Base-by-base conservation (phyloP, 352 stramenopile species). In the Phytophthora uliginosa region DNA sequence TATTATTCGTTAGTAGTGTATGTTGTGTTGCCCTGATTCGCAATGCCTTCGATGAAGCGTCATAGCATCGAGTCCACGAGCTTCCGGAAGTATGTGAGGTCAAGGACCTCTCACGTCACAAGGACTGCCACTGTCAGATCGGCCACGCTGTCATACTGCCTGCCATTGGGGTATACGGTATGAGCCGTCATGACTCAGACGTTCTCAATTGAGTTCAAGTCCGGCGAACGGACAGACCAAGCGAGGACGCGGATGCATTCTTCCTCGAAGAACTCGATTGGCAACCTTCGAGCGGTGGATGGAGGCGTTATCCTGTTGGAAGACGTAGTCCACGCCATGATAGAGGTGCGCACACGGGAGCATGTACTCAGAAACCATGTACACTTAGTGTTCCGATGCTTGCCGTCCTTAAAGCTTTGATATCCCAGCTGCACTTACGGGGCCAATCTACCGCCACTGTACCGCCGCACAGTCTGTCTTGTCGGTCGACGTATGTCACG, bases 321-420 rank as follows among this genome's bases (percentile, higher is more conserved):
- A 79, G 51, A 73, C 50, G 51, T 55, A 73, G 7, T 63, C 67
- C 7, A 61, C n/a, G 10, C 54, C 69, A 51, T 67, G 52, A 7
- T 22, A 4, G 13, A 48, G 13, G 40, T 22, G 40, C 4, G 12
- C 13, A 9, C 9, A 22, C 4, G 47, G 66, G 5, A 74, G 26
- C 26, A 76, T 45, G 31, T 63, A 60, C 20, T 76, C 55, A 0
- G 61, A 65, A 0, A 71, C 38, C 1, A 8, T 76, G 15, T 66
- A 18, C 8, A 71, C 66, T 38, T 76, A 73, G 24, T 54, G 22
- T 4, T 63, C 20, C 2, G 57, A 53, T 4, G 7, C 7, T 15
- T 63, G 57, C 13, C 40, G 9, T 0, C 38, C 57, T 28, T 40
- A 4, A 4, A 63, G 38, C 26, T 75, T 40, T 20, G 60, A 58